Conservation (phyloP, 2,329 filamentous ascomycete genomes). For the Exutisphaerella laricina region DNA sequence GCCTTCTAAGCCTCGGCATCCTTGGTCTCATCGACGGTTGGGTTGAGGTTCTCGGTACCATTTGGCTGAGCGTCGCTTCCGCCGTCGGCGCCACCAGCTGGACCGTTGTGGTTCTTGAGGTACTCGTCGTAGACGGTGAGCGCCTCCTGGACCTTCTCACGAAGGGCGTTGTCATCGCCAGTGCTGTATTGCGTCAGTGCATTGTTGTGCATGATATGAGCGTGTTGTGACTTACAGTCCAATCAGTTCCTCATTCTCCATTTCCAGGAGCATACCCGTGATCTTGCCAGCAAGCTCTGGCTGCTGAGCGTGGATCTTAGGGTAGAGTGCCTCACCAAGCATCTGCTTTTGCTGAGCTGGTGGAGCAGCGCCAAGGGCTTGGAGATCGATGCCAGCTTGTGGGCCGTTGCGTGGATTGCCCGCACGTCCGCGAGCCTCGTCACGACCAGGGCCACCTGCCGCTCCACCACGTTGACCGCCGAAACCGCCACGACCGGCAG, state of each 20-base stretch:
- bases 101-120: constrained; percentile 70
- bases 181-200: constrained; percentile 56
- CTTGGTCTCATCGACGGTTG: constrained; percentile 30
- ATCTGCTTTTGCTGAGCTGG: constrained; percentile 95
- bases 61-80: constrained; percentile 26
- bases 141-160: constrained; percentile 94
- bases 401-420: constrained; percentile 31
- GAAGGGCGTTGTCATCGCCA: constrained; percentile 81
- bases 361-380: constrained; percentile 48
- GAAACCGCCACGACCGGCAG: constrained; percentile 36
- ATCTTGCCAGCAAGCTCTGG: constrained; percentile 97
- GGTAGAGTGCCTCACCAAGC: constrained; percentile 94
- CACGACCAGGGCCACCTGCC: constrained; percentile 32
- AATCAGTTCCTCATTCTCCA: constrained; percentile 93
- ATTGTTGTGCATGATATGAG: not conserved
- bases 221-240: constrained; percentile 69
- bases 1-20: constrained; percentile 29
- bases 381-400: constrained; percentile 46
- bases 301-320: constrained; percentile 94
- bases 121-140: constrained; percentile 98
- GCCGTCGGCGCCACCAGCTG: constrained; percentile 33
- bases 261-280: constrained; percentile 98
- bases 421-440: constrained; percentile 35
- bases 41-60: constrained; percentile 33
- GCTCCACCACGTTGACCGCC: constrained; percentile 27